phyloP scores from a whole-genome alignment of 345 rosid species.

The Euclidium syriacum region DNA sequence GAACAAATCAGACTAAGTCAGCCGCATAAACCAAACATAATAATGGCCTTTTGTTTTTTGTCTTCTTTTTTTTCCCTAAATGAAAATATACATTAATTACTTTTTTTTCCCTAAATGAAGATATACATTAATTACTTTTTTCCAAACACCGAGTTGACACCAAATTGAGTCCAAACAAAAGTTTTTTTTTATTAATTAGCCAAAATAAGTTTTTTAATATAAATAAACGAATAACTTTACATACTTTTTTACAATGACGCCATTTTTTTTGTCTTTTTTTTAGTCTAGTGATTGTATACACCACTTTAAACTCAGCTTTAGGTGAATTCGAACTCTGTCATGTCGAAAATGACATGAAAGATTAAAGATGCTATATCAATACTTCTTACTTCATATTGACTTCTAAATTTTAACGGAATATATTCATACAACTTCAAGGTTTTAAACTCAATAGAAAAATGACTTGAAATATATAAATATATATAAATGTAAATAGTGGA shows the following conservation, averaged over 20 bases:
- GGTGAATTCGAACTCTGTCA: conserved; percentile 10
- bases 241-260: background rate
- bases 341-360: conserved; percentile 16
- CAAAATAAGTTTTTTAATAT: too few relatives aligned
- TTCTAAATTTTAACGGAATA: background rate
- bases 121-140: background rate
- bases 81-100: background rate
- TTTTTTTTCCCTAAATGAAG: background rate
- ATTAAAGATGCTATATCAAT: background rate
- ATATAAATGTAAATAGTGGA: background rate
- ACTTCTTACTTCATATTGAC: background rate
- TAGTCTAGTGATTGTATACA: conserved; percentile 2
- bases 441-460: background rate
- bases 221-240: background rate
- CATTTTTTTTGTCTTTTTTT: background rate
- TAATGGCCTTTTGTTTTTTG: background rate
- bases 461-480: background rate
- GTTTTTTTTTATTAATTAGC: background rate
- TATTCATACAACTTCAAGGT: background rate
- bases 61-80: background rate
- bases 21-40: background rate
- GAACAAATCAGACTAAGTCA: background rate
- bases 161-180: background rate
- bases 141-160: background rate
- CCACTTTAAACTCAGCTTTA: conserved; percentile 5